These are phyloP conservation scores for Mycena epipterygia DNA, from an alignment of 768 basidiomycete species.

Conservation along the genomic window DNA sequence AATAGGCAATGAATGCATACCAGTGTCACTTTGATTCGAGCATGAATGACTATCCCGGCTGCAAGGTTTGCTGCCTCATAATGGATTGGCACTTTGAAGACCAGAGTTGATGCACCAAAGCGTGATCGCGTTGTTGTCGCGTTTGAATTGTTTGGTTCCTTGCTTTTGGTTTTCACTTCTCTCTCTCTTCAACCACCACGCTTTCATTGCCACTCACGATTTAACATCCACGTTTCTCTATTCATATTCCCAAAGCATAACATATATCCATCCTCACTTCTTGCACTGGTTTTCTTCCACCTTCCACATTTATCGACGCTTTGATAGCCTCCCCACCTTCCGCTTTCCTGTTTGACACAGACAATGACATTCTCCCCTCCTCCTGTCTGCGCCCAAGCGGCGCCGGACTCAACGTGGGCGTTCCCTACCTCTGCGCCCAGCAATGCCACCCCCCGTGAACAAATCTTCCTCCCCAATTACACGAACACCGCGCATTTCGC, in stretches of 20 bases:
- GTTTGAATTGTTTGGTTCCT: constrained; percentile 16
- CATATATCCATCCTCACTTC: neutral
- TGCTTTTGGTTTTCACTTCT: neutral
- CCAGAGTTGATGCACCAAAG: neutral
- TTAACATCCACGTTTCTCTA: neutral
- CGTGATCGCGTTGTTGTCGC: constrained; percentile 20
- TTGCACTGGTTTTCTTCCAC: neutral
- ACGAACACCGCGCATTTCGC: neutral
- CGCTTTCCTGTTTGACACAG: neutral
- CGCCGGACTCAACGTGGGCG: neutral
- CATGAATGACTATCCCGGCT: too few species aligned
- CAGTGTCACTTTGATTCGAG: neutral
- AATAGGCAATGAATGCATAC: neutral
- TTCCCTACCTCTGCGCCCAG: neutral
- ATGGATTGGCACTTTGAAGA: neutral
- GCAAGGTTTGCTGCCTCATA: neutral
- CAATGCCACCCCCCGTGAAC: neutral
- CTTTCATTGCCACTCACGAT: neutral
- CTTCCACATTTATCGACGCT: neutral
- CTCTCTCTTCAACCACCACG: constrained; percentile 4
- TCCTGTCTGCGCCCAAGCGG: neutral
- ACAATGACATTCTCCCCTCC: neutral
- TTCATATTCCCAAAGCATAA: neutral
- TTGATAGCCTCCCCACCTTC: neutral
- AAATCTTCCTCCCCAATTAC: neutral